Conservation (phyloP, 202 grass and related monocot genomes). For the Miscanthus sacchariflorus region DNA sequence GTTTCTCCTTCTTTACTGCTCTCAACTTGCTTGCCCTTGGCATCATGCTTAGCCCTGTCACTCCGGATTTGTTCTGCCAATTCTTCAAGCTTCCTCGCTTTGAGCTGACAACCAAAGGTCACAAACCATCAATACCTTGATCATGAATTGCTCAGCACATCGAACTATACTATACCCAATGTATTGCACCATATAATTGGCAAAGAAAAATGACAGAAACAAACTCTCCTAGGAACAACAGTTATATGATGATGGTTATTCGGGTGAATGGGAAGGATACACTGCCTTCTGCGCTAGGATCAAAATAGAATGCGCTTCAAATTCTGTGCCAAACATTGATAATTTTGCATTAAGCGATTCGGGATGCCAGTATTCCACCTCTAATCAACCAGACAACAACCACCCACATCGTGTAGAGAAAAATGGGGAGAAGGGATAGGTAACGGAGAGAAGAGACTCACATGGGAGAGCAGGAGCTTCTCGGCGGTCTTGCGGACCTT, state of each 20-base stretch:
- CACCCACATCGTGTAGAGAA: neutral
- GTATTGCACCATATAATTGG: neutral
- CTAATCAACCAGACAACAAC: neutral
- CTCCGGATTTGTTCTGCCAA: conserved; percentile 76
- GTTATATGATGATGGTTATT: conserved; percentile 18
- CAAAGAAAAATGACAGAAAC: neutral
- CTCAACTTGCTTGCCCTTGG: conserved; percentile 67
- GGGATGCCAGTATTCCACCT: neutral
- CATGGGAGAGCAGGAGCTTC: conserved; percentile 89
- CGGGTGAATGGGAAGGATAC: conserved; percentile 9
- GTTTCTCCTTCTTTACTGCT: conserved; percentile 38
- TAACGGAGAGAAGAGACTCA: conserved; percentile 46
- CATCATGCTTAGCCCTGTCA: conserved; percentile 63
- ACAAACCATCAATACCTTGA: conserved; percentile 30
- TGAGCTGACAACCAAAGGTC: conserved; percentile 62
- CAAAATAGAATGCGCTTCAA: neutral
- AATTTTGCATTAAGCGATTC: neutral
- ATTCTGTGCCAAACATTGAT: neutral
- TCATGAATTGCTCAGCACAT: conserved; percentile 6
- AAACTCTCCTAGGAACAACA: neutral
- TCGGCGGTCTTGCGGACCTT: conserved; percentile 97
- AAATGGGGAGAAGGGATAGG: neutral
- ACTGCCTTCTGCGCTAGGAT: neutral
- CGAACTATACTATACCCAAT: neutral
- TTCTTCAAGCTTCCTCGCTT: conserved; percentile 92